Base-by-base conservation (phyloP, 1,139 yeast species). In the Candida tunisiensis region DNA sequence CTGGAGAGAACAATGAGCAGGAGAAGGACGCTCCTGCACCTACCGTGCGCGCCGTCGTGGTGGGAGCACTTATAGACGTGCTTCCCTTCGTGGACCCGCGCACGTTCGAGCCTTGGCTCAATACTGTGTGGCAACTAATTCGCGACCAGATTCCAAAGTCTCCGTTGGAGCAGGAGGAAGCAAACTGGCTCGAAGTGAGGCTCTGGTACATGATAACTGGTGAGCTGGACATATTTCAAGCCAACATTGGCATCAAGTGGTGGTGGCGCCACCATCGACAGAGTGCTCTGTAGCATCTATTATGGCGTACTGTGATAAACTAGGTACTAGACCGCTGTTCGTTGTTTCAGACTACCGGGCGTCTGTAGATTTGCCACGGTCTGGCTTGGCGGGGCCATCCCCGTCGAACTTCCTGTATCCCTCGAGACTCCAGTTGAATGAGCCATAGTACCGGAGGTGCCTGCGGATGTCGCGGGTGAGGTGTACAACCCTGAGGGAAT, bases 171-270 rank as follows among this genome's bases (percentile, higher is more conserved):
- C 10, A 23, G 17, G 27, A 32, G 25, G 7, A 28, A 18, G 23
- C 30, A 6, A n/a, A 25, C 16, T 8, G 68, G 62, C 38, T 65
- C 20, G 45, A 49, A 22, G 47, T 47, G 11, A 42, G 42, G 11
- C 31, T 64, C 25, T 59, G 64, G 56, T 51, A 52, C 11, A 42
- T 51, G 28, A 46, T 65, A 2, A 58, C 71, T 23, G 60, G 61
- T 34, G 57, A 50, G 6, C 55, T 70, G 34, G 78, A 73, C 36
- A 55, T 71, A 31, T 67, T 68, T 36, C 54, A 78, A 35, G 66
- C 74, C 3, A 72, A 67, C 29, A 39, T 71, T 21, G 88, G 74
- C 3, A 64, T 72, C 31, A 49, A 53, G 18, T 77, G 85, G 83
- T 77, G 78, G 77, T 70, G 35, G 24, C 16, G 22, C 11, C 21